phyloP scores from a whole-genome alignment of 768 basidiomycete genomes.

The Calocybe gangraenosa region DNA sequence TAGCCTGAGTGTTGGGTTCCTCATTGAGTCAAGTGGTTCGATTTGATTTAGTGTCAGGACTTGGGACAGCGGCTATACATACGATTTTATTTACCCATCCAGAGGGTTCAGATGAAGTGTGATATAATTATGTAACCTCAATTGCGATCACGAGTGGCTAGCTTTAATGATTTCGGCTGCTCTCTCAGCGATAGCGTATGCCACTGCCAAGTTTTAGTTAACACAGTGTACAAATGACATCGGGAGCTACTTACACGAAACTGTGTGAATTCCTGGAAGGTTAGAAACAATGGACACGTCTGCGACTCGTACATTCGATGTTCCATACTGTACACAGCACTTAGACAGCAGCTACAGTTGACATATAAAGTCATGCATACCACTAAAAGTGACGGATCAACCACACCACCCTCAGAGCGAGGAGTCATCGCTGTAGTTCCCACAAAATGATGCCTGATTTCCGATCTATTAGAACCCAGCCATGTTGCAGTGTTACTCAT shows the following conservation, averaged over 20 bases:
- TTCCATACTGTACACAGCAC: slow-evolving; percentile 16
- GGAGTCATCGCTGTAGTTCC: slow-evolving; percentile 16
- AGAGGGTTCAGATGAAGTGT: too few relatives aligned
- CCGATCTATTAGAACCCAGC: too few relatives aligned
- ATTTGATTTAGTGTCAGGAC: too few relatives aligned
- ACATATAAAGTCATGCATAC: background rate
- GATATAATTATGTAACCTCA: too few relatives aligned
- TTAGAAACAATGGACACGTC: slow-evolving; percentile 11
- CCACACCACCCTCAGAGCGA: slow-evolving; percentile 13
- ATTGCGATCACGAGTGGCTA: too few relatives aligned
- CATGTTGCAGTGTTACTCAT: too few relatives aligned
- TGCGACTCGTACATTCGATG: slow-evolving; percentile 13
- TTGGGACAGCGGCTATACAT: too few relatives aligned
- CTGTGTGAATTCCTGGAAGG: slow-evolving; percentile 13
- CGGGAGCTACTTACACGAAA: slow-evolving; percentile 14
- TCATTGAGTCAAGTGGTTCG: too few relatives aligned
- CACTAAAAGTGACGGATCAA: slow-evolving; percentile 9
- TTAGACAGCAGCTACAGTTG: background rate
- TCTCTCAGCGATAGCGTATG: slow-evolving; percentile 12
- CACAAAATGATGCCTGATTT: slow-evolving; percentile 15
- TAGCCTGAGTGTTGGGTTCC: too few relatives aligned
- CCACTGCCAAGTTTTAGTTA: too few relatives aligned
- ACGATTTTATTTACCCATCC: too few relatives aligned
- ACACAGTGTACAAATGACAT: too few relatives aligned
- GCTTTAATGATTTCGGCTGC: slow-evolving; percentile 11